Percentiles rank a stretch among this genome's conserved stretches.
phyloP scores from a whole-genome alignment of 2,329 filamentous ascomycete species.

The Trichoderma gracile region DNA sequence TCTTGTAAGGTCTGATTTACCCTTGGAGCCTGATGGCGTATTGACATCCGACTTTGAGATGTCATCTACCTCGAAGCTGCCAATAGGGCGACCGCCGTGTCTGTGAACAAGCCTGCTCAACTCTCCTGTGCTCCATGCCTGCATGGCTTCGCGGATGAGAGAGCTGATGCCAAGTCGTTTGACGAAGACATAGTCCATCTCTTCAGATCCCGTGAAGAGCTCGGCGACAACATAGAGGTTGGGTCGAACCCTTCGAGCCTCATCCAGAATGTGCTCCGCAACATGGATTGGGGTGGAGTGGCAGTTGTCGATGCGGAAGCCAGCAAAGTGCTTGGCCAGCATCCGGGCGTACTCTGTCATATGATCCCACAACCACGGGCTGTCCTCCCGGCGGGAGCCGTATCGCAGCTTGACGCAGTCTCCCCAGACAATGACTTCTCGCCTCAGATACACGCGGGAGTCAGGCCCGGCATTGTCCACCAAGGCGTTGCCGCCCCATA shows the following conservation, averaged over 20 bases:
- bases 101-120: slow-evolving; percentile 89
- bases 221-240: slow-evolving; percentile 92
- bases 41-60: slow-evolving; percentile 62
- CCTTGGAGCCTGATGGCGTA: slow-evolving; percentile 36
- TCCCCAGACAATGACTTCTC: slow-evolving; percentile 97
- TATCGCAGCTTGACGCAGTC: slow-evolving; percentile 98
- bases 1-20: slow-evolving; percentile 43
- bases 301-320: slow-evolving; percentile 96
- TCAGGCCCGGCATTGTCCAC: slow-evolving; percentile 88
- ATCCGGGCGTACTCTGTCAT: slow-evolving; percentile 92
- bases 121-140: slow-evolving; percentile 93
- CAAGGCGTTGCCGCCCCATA: slow-evolving; percentile 95
- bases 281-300: slow-evolving; percentile 95
- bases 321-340: slow-evolving; percentile 92
- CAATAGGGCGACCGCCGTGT: slow-evolving; percentile 90
- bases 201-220: slow-evolving; percentile 91
- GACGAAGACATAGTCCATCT: slow-evolving; percentile 95
- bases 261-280: slow-evolving; percentile 90
- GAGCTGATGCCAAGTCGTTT: slow-evolving; percentile 88
- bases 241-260: slow-evolving; percentile 84
- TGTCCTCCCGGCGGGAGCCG: slow-evolving; percentile 76
- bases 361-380: slow-evolving; percentile 90
- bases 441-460: slow-evolving; percentile 88
- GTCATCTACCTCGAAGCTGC: slow-evolving; percentile 94
- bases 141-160: slow-evolving; percentile 96